Conservation (phyloP, 2,329 filamentous ascomycete species). For the Paraphaeosphaeria minitans region DNA sequence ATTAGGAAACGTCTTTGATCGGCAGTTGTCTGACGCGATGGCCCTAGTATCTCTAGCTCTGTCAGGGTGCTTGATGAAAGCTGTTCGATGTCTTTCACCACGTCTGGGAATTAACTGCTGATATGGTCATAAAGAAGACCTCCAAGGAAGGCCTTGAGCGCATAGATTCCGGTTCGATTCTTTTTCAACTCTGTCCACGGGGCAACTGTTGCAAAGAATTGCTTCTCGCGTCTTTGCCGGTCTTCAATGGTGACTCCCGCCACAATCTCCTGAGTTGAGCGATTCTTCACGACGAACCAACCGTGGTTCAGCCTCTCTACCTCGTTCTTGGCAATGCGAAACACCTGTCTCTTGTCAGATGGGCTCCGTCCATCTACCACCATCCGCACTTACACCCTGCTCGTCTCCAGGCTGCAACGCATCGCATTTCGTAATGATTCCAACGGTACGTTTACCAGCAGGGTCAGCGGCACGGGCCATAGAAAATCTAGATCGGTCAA, state of each 20-base stretch:
- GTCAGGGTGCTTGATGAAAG: conserved; percentile 7
- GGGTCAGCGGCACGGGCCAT: conserved; percentile 53
- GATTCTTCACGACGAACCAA: conserved; percentile 19
- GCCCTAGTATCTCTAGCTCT: conserved; percentile 13
- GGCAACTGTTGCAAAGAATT: conserved; percentile 11
- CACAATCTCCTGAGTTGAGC: conserved; percentile 14
- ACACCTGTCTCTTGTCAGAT: conserved; percentile 10
- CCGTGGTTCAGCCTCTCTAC: conserved; percentile 15
- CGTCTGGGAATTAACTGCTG: conserved; percentile 13
- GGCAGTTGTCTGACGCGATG: conserved; percentile 11
- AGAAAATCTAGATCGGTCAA: conserved; percentile 12
- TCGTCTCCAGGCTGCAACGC: conserved; percentile 23
- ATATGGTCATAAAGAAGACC: conserved; percentile 14
- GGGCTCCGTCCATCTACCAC: neutral
- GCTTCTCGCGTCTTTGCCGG: conserved; percentile 13
- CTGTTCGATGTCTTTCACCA: conserved; percentile 13
- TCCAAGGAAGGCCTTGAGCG: conserved; percentile 14
- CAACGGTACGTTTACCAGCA: conserved; percentile 54
- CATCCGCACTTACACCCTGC: conserved; percentile 6
- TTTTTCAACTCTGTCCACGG: conserved; percentile 15
- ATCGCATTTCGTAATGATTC: conserved; percentile 53
- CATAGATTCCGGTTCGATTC: conserved; percentile 11
- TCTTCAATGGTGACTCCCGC: conserved; percentile 14
- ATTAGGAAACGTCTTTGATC: conserved; percentile 13
- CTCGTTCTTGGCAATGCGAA: conserved; percentile 17